These are phyloP conservation scores for Pugionium dolabratum DNA, from an alignment of 345 rosid genomes.

Conservation along the genomic window DNA sequence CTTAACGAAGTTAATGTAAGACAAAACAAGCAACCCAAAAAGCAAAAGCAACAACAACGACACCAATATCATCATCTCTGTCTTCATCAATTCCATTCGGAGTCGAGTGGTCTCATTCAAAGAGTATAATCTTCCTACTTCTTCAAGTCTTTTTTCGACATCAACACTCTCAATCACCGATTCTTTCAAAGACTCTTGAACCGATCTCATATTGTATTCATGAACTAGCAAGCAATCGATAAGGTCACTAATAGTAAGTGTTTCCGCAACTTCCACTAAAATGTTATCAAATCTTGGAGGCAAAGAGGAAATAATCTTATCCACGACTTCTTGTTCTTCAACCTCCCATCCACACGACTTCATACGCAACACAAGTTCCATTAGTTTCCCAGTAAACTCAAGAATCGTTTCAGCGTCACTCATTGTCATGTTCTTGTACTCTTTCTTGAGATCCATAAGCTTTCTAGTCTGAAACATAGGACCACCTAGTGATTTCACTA, in stretches of 20 bases:
- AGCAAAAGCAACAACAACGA: no score
- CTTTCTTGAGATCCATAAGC: slow-evolving; percentile 16
- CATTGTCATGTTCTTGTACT: slow-evolving; percentile 20
- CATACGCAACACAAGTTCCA: slow-evolving; percentile 32
- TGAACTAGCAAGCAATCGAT: slow-evolving; percentile 26
- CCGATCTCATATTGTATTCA: slow-evolving; percentile 28
- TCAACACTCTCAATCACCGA: background rate
- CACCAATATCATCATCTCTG: no score
- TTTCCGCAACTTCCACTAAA: slow-evolving; percentile 1
- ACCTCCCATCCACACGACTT: slow-evolving; percentile 31
- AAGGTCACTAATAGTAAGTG: slow-evolving; percentile 4
- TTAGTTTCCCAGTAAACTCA: background rate
- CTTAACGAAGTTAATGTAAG: no score
- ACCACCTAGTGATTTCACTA: slow-evolving; percentile 23
- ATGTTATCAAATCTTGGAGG: slow-evolving; percentile 15
- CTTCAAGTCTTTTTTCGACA: background rate
- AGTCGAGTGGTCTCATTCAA: slow-evolving; percentile 14
- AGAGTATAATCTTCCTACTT: slow-evolving; percentile 10
- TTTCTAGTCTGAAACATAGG: slow-evolving; percentile 22
- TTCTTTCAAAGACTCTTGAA: background rate
- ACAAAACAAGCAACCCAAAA: no score
- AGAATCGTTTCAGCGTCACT: background rate
- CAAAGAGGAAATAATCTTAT: slow-evolving; percentile 27
- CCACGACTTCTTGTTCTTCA: slow-evolving; percentile 14
- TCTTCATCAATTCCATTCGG: no score